Conservation (phyloP, 352 stramenopile genomes). For the Phytophthora europaea region DNA sequence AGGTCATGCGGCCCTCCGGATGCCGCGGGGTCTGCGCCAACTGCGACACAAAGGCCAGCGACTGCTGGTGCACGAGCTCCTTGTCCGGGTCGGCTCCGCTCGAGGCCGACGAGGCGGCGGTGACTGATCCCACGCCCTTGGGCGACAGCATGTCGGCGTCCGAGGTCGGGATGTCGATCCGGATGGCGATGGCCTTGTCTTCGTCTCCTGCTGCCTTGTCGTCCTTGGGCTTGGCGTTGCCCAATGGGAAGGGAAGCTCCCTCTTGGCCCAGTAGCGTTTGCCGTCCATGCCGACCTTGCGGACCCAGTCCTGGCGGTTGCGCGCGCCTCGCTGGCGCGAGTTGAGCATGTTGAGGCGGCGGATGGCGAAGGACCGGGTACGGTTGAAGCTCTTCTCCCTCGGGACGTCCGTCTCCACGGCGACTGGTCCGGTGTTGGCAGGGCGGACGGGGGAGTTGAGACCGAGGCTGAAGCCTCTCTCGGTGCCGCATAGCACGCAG, state of each 20-base stretch:
- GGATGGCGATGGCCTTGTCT: conserved; percentile 23
- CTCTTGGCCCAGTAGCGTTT: conserved; percentile 88
- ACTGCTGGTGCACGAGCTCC: conserved; percentile 85
- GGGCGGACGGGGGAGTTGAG: conserved; percentile 56
- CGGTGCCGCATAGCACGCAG: conserved; percentile 86
- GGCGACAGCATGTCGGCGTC: conserved; percentile 60
- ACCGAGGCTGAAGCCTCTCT: conserved; percentile 82
- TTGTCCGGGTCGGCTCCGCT: conserved; percentile 42
- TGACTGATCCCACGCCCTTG: conserved; percentile 23
- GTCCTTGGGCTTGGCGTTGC: conserved; percentile 44
- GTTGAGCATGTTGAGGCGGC: conserved; percentile 90
- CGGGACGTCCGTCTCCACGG: conserved; percentile 52
- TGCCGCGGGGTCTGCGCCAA: conserved; percentile 84
- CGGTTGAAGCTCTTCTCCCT: conserved; percentile 85
- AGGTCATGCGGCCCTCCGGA: conserved; percentile 88
- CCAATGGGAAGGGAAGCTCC: conserved; percentile 64
- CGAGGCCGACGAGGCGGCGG: conserved; percentile 25
- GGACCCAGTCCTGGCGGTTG: conserved; percentile 88
- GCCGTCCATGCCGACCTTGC: conserved; percentile 82
- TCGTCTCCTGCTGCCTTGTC: conserved; percentile 12
- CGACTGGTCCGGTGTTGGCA: conserved; percentile 38
- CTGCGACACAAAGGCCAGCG: conserved; percentile 89
- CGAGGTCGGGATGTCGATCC: conserved; percentile 53
- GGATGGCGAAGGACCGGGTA: conserved; percentile 87
- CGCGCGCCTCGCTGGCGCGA: conserved; percentile 80